Percentiles rank a stretch among this genome's conserved stretches.
phyloP scores from a whole-genome alignment of 2,329 filamentous ascomycete genomes.

The Lachnellula hyalina region DNA sequence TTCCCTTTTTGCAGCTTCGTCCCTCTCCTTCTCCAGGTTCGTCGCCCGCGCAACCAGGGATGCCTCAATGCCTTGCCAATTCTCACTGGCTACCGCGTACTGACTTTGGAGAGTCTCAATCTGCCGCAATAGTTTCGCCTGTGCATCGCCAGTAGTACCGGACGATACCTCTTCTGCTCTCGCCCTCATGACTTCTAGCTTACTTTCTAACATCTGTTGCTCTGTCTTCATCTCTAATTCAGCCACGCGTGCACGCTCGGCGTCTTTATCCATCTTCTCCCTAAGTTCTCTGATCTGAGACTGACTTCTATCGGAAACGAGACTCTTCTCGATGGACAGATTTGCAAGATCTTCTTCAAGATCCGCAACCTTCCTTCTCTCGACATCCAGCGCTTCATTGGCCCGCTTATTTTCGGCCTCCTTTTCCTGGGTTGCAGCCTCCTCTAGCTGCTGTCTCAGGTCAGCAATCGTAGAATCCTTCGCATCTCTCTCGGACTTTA shows the following conservation, averaged over 20 bases:
- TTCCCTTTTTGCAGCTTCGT: conserved; percentile 78
- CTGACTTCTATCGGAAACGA: conserved; percentile 64
- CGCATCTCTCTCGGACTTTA: conserved; percentile 58
- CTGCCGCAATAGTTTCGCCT: conserved; percentile 85
- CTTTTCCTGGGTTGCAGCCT: conserved; percentile 62
- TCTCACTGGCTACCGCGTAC: conserved; percentile 88
- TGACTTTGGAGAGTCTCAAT: conserved; percentile 95
- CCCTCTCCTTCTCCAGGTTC: conserved; percentile 81
- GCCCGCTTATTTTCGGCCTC: conserved; percentile 61
- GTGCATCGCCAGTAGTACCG: conserved; percentile 72
- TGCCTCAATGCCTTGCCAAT: conserved; percentile 95
- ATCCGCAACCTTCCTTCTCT: conserved; percentile 50
- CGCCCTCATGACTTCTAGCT: conserved; percentile 80
- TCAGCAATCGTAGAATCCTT: conserved; percentile 62
- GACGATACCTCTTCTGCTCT: conserved; percentile 87
- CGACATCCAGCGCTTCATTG: conserved; percentile 61
- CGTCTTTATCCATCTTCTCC: conserved; percentile 67
- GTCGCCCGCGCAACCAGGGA: conserved; percentile 73
- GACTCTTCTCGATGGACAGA: conserved; percentile 72
- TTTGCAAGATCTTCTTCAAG: conserved; percentile 55
- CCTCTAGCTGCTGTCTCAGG: conserved; percentile 63
- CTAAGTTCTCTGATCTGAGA: conserved; percentile 66
- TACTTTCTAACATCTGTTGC: conserved; percentile 71
- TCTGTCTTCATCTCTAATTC: conserved; percentile 81
- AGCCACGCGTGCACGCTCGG: conserved; percentile 60